phyloP scores from a whole-genome alignment of 768 basidiomycete species.

The Amanita polypyramis region DNA sequence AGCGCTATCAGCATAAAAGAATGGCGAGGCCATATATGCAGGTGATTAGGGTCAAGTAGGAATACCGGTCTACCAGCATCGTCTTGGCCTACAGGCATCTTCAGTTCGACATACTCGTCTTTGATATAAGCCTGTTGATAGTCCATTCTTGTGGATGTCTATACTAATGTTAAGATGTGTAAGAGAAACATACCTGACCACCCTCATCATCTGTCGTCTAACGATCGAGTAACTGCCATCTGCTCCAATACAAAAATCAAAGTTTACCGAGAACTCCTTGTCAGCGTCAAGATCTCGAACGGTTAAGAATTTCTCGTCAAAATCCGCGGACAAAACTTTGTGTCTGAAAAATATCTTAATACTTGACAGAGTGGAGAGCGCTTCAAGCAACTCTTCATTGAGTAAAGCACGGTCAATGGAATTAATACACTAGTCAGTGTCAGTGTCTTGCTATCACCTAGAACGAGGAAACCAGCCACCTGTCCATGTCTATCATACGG shows the following conservation, averaged over 20 bases:
- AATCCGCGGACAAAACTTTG: slow-evolving; percentile 70
- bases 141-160: slow-evolving; percentile 62
- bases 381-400: slow-evolving; percentile 76
- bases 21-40: slow-evolving; percentile 99
- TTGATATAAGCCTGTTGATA: slow-evolving; percentile 92
- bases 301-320: slow-evolving; percentile 48
- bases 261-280: slow-evolving; percentile 35
- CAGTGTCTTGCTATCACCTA: slow-evolving; percentile 14
- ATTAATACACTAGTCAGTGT: slow-evolving; percentile 79
- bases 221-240: slow-evolving; percentile 93
- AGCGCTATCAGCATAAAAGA: slow-evolving; percentile 99
- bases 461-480: slow-evolving; percentile 34
- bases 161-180: slow-evolving; percentile 15
- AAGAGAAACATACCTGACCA: slow-evolving; percentile 59
- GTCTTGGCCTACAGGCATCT: slow-evolving; percentile 76
- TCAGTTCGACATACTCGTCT: slow-evolving; percentile 94
- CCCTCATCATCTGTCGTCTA: slow-evolving; percentile 90
- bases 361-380: slow-evolving; percentile 51
- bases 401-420: slow-evolving; percentile 85
- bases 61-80: slow-evolving; percentile 54
- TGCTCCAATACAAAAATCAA: slow-evolving; percentile 82
- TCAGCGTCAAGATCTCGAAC: slow-evolving; percentile 36
- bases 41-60: slow-evolving; percentile 86
- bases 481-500: slow-evolving; percentile 82
- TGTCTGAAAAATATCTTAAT: slow-evolving; percentile 71